Evolutionary conservation across 2,329 filamentous ascomycete species (phyloP).

Genomic region (Aspergillus aculeatus): DNA sequence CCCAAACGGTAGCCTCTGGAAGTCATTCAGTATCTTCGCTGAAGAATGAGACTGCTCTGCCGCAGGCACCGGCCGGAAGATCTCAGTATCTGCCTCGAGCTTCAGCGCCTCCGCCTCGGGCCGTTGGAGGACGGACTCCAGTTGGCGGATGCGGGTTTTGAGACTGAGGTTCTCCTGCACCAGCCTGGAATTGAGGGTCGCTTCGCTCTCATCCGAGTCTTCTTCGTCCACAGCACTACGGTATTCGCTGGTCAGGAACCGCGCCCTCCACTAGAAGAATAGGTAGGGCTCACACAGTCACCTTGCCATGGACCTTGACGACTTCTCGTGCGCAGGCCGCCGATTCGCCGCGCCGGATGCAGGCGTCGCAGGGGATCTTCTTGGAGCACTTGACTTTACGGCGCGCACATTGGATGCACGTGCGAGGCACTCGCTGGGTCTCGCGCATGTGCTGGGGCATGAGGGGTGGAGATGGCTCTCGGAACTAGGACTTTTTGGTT

Average conservation of each 20-base stretch:
- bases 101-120: conserved; percentile 4
- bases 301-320: conserved; percentile 6
- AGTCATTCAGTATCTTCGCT: background rate
- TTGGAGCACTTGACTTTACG: conserved; percentile 9
- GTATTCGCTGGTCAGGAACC: background rate
- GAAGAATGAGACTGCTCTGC: background rate
- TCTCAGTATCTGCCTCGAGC: background rate
- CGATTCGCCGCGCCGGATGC: conserved; percentile 4
- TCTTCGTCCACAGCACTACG: conserved; percentile 1
- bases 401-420: conserved; percentile 6
- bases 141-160: conserved; percentile 3
- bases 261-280: no score
- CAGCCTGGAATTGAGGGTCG: background rate
- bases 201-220: background rate
- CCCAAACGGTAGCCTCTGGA: conserved; percentile 2
- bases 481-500: no score
- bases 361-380: conserved; percentile 7
- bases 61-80: background rate
- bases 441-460: conserved; percentile 6
- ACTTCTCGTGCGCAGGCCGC: conserved; percentile 3
- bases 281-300: conserved; percentile 1
- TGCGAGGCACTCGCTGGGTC: conserved; percentile 7
- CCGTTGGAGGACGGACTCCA: conserved; percentile 2
- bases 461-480: background rate
- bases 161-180: conserved; percentile 3